Base-by-base conservation (phyloP, 768 basidiomycete genomes). In the Tylopilus felleus region DNA sequence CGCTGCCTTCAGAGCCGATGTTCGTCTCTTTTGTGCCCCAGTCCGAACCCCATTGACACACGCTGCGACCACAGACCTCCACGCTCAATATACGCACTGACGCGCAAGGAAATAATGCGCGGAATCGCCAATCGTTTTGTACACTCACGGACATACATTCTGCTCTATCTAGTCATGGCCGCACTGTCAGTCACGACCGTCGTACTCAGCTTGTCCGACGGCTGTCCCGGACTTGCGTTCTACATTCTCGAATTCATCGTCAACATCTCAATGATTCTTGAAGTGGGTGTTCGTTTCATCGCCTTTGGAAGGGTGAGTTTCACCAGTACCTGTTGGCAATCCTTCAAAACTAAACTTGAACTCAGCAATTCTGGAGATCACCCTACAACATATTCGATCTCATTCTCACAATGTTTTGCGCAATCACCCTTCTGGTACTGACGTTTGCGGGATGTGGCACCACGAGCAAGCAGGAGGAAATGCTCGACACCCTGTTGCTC, bases 341-440 rank as follows among this genome's bases (percentile, higher is more conserved):
- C 4, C 33, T 28, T 8, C 35, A 22, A 51, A 21, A 23, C 52
- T 65, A 21, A 61, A 44, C 27, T 16, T 16, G 10, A 16, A 16
- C 23, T 19, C 67, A 95, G 93, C 90, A 93, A 92, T 97, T 97
- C 76, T 95, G 92, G 92, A 89, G 83, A 68, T 90, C 91, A n/a
- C 85, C 86, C 12, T 93, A 92, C 74, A 98, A 98, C 67, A 75
- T 91, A 29, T 77, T 95, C 63, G 95, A 98, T 68, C 79, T 97
- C 16, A 80, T 90, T 47, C 78, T 99, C 41, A 98, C 97, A 2
- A 60, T 81, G 27, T 91, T 99, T 73, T 98, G 96, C 66, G 86
- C 83, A 5, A 68, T 98, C 53, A 99, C 97, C 7, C 74, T 99
- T 44, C 77, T 95, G 29, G 83, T 98, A 19, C 83, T 98, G 44